Conservation (phyloP, 1,284 basidiomycete genomes). For the Ceratobasidium theobromae region DNA sequence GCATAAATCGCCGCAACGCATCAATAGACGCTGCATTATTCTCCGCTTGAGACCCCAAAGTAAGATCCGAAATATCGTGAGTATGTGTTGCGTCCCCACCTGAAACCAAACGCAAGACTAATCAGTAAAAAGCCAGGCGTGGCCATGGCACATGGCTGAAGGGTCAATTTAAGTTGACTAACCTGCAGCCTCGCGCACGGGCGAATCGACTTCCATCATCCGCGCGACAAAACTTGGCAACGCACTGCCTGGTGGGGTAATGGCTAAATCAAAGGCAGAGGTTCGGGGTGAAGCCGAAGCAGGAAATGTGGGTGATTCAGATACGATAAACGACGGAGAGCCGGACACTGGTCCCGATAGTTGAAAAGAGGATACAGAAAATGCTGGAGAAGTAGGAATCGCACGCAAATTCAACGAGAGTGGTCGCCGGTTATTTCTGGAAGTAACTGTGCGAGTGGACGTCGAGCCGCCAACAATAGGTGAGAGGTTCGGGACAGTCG, state of each 20-base stretch:
- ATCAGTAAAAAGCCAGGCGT: background rate
- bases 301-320: background rate
- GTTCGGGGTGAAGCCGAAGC: slow-evolving; percentile 17
- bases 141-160: no score
- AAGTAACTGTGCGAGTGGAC: slow-evolving; percentile 1
- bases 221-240: slow-evolving; percentile 24
- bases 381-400: slow-evolving; percentile 14
- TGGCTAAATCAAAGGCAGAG: slow-evolving; percentile 22
- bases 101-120: background rate
- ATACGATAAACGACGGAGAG: no score
- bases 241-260: slow-evolving; percentile 23
- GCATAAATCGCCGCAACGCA: slow-evolving; percentile 16
- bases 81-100: background rate
- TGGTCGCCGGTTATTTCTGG: background rate
- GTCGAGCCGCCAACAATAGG: background rate
- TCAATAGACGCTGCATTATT: slow-evolving; percentile 8
- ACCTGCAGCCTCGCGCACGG: slow-evolving; percentile 27
- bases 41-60: slow-evolving; percentile 17
- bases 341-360: no score
- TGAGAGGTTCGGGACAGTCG: no score
- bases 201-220: slow-evolving; percentile 30
- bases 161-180: no score
- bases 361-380: no score
- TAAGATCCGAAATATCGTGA: no score
- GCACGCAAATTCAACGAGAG: background rate